Percentiles rank a stretch among this genome's conserved stretches.
phyloP scores from a whole-genome alignment of 805 yeast species.

The Saccharomycopsis sp. region DNA sequence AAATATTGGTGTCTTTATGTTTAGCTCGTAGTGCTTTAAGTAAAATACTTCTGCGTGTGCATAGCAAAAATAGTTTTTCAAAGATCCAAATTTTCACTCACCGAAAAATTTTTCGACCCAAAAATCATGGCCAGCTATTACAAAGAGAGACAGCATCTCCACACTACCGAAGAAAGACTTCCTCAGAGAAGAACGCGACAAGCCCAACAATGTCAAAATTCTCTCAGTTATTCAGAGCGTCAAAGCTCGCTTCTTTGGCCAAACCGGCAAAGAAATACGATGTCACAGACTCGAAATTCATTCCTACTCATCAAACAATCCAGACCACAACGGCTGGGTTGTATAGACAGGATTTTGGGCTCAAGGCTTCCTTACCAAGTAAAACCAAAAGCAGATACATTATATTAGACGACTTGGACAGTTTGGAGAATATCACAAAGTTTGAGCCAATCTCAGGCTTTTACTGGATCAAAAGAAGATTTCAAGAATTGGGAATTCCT shows the following conservation, averaged over 20 bases:
- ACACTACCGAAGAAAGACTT: no score
- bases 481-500: slow-evolving; percentile 61
- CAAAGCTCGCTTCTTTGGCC: slow-evolving; percentile 32
- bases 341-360: slow-evolving; percentile 65
- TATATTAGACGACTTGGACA: slow-evolving; percentile 61
- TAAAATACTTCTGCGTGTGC: no score
- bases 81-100: no score
- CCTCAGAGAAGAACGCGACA: neutral
- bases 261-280: slow-evolving; percentile 26
- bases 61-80: no score
- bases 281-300: slow-evolving; percentile 25
- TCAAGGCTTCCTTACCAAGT: slow-evolving; percentile 63
- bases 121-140: neutral
- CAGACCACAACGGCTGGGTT: slow-evolving; percentile 62
- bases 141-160: no score
- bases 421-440: slow-evolving; percentile 59
- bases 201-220: slow-evolving; percentile 6
- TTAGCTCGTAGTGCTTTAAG: no score
- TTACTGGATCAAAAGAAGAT: slow-evolving; percentile 54
- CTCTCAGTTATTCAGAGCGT: slow-evolving; percentile 20
- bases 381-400: slow-evolving; percentile 53
- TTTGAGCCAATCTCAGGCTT: slow-evolving; percentile 59
- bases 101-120: neutral
- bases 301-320: slow-evolving; percentile 69
- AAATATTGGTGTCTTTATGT: no score